Base-by-base conservation (phyloP, 306 rosid species). In the Aeschynomene evenia region DNA sequence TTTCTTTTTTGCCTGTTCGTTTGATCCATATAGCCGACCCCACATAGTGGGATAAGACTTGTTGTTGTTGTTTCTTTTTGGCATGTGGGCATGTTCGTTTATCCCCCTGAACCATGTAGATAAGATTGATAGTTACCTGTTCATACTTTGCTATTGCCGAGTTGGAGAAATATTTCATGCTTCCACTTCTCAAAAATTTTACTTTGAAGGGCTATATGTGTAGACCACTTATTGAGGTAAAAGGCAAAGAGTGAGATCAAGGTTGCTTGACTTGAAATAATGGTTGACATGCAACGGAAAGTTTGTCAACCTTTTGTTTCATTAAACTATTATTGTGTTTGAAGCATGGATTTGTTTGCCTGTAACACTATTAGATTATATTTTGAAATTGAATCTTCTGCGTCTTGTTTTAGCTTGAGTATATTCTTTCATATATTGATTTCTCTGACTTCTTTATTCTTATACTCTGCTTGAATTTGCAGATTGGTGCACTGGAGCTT, bases 401-500 rank as follows among this genome's bases (percentile, higher is more conserved):
- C 22, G 14, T 56, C 16, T 50, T 73, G 58, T 66, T 65, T 73
- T 43, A 31, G 67, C 37, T 61, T 71, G 77, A 61, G 63, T 57
- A 34, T 37, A 16, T 72, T 68, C 39, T 60, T 70, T 66, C 72
- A 22, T 48, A 15, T 31, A 24, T 45, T 79, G 74, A 11, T 63
- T 76, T 66, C 51, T 58, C 72, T 72, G 55, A 78, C 67, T 42
- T 65, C 59, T 75, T 83, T 72, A 52, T 67, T 31, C 45, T 45
- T 63, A 70, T 68, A 58, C 26, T 54, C 43, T 33, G 71, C 34
- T 63, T 87, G 71, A 34, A 79, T 76, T 75, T 60, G 48, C 77
- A 95, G 99, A 83, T 91, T 71, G 79, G 37, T 77, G 72, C 68
- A 29, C 79, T 95, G 96, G 97, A 87, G 85, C 81, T 84, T 63